Evolutionary conservation across 164 flowering plant genomes (phyloP).

Genomic region (Kingdonia uniflora): DNA sequence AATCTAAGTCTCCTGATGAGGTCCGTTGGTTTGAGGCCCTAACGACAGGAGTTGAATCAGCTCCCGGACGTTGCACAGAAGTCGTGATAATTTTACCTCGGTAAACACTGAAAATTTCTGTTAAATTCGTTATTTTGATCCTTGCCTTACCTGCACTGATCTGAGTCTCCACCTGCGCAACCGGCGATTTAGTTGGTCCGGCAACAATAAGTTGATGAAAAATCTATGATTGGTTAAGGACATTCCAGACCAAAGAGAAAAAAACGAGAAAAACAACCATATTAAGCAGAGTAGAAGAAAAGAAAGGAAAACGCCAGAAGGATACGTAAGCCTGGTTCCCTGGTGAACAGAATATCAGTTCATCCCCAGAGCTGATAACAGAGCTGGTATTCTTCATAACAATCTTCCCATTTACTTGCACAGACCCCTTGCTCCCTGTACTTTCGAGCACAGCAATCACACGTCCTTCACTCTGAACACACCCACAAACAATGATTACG

Average conservation of each 20-base stretch:
- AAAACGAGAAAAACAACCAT: neutral
- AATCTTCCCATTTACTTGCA: constrained; percentile 54
- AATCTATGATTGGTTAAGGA: constrained; percentile 56
- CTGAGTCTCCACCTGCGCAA: constrained; percentile 31
- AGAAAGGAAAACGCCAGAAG: constrained; percentile 9
- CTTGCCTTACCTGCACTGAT: constrained; percentile 38
- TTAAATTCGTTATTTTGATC: neutral
- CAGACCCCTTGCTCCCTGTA: constrained; percentile 70
- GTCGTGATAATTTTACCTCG: too few relatives aligned
- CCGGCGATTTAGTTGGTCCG: constrained; percentile 23
- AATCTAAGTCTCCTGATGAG: constrained; percentile 31
- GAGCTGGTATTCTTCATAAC: constrained; percentile 40
- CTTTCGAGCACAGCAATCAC: constrained; percentile 57
- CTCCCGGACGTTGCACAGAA: constrained; percentile 68
- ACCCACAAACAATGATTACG: constrained; percentile 38
- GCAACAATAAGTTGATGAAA: constrained; percentile 51
- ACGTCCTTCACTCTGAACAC: constrained; percentile 60
- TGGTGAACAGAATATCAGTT: constrained; percentile 47
- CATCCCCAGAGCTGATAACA: constrained; percentile 72
- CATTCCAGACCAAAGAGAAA: constrained; percentile 2
- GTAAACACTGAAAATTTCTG: constrained; percentile 41
- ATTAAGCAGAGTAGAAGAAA: neutral
- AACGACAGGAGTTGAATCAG: constrained; percentile 53
- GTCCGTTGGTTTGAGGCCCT: constrained; percentile 62
- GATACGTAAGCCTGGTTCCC: constrained; percentile 88